phyloP scores from a whole-genome alignment of 495 filamentous ascomycete species.

The Cercophora scortea region DNA sequence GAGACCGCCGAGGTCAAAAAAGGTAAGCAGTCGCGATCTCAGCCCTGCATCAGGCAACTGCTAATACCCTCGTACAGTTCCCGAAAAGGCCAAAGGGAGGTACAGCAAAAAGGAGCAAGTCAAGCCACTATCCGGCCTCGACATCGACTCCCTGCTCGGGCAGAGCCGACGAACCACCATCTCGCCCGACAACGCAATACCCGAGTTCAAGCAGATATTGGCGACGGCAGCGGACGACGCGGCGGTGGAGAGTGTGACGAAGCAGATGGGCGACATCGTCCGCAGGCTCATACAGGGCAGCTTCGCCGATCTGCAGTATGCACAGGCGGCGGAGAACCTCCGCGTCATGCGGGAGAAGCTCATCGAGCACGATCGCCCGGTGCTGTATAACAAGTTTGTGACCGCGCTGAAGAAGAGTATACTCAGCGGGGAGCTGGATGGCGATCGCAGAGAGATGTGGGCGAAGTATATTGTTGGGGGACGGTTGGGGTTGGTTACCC shows the following conservation, averaged over 20 bases:
- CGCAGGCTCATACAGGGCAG: constrained; percentile 60
- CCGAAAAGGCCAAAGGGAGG: constrained; percentile 71
- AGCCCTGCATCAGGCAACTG: too few relatives aligned
- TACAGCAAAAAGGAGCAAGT: constrained; percentile 60
- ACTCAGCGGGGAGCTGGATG: constrained; percentile 63
- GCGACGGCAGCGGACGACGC: constrained; percentile 51
- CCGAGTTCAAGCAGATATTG: constrained; percentile 83
- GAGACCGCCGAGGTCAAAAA: constrained; percentile 76
- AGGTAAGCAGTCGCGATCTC: constrained; percentile 3
- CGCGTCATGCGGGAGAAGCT: constrained; percentile 72
- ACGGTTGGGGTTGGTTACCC: constrained; percentile 67
- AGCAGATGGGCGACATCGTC: constrained; percentile 68
- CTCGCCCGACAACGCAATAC: constrained; percentile 71
- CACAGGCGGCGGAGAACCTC: constrained; percentile 66
- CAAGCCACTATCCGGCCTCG: constrained; percentile 85
- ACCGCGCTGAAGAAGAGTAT: constrained; percentile 63
- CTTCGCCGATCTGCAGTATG: constrained; percentile 68
- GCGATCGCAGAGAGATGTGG: constrained; percentile 80
- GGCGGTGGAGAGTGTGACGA: constrained; percentile 57
- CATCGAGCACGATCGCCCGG: constrained; percentile 66
- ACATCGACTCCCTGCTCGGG: constrained; percentile 70
- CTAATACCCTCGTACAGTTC: constrained; percentile 42
- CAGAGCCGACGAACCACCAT: constrained; percentile 51
- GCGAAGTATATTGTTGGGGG: constrained; percentile 53
- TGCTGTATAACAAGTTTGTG: constrained; percentile 69